These are phyloP conservation scores for Strobilomyces dryophilus DNA, from an alignment of 768 basidiomycete genomes.

Conservation along the genomic window DNA sequence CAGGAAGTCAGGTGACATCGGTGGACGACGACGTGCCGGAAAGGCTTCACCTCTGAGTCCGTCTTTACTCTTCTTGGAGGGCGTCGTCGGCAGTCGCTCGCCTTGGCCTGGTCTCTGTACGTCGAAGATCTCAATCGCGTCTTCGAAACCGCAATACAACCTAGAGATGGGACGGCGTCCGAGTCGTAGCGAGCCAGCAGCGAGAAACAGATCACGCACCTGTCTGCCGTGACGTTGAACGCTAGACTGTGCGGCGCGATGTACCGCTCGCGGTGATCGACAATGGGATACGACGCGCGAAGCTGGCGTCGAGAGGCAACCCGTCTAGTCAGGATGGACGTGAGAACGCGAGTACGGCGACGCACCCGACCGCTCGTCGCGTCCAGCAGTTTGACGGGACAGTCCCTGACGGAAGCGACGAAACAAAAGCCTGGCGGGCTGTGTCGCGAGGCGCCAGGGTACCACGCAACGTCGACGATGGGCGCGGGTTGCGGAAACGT, in stretches of 20 bases:
- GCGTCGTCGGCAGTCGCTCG: constrained; percentile 62
- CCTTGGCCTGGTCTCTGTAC: constrained; percentile 70
- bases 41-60: constrained; percentile 76
- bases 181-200: no score
- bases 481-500: constrained; percentile 57
- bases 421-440: constrained; percentile 76
- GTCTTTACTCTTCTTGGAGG: constrained; percentile 72
- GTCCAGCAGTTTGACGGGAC: constrained; percentile 82
- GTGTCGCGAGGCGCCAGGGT: constrained; percentile 61
- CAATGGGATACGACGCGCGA: constrained; percentile 85
- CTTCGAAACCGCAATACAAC: constrained; percentile 83
- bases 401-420: constrained; percentile 76
- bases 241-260: constrained; percentile 82
- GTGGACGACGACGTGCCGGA: constrained; percentile 17
- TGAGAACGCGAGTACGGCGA: not conserved
- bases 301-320: constrained; percentile 44
- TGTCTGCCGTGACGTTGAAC: constrained; percentile 66
- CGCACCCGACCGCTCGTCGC: constrained; percentile 71
- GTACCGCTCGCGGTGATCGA: constrained; percentile 91
- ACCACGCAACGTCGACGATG: constrained; percentile 81
- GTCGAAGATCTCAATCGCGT: constrained; percentile 85
- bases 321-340: no score
- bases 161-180: constrained; percentile 22
- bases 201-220: constrained; percentile 36
- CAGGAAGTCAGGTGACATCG: not conserved